Evolutionary conservation across 257 asterid genomes (phyloP).

Genomic region (Scutellaria galericulata): DNA sequence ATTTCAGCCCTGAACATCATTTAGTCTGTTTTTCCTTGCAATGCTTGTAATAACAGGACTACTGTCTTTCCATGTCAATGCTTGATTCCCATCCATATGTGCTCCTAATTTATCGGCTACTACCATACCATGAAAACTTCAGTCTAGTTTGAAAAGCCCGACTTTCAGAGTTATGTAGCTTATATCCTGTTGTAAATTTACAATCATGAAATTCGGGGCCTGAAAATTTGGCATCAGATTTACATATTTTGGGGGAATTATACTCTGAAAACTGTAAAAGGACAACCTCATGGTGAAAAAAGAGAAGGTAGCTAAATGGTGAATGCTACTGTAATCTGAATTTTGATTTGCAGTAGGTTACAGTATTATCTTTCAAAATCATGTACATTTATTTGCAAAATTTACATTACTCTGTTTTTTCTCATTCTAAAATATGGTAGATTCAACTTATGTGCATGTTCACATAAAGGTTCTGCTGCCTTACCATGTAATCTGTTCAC

Average conservation of each 20-base stretch:
- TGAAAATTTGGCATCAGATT: neutral
- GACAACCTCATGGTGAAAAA: conserved; percentile 1
- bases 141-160: conserved; percentile 17
- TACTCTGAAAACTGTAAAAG: neutral
- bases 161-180: conserved; percentile 12
- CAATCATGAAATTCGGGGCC: conserved; percentile 6
- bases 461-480: conserved; percentile 28
- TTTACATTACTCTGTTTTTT: conserved; percentile 1
- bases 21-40: conserved; percentile 21
- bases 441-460: conserved; percentile 4
- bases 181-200: conserved; percentile 5
- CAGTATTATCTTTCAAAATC: neutral
- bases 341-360: neutral
- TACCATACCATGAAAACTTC: conserved; percentile 5
- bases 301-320: neutral
- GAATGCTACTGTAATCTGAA: conserved; percentile 16
- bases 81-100: conserved; percentile 6
- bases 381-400: conserved; percentile 2
- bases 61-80: neutral
- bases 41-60: conserved; percentile 11
- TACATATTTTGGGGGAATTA: conserved; percentile 12
- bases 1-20: neutral
- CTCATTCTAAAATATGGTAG: conserved; percentile 21
- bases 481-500: conserved; percentile 25
- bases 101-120: conserved; percentile 8